A percentile compares a stretch with the other conserved stretches of the same genome.
phyloP scores from a whole-genome alignment of 2,329 filamentous ascomycete species.

The Fusarium sp. region DNA sequence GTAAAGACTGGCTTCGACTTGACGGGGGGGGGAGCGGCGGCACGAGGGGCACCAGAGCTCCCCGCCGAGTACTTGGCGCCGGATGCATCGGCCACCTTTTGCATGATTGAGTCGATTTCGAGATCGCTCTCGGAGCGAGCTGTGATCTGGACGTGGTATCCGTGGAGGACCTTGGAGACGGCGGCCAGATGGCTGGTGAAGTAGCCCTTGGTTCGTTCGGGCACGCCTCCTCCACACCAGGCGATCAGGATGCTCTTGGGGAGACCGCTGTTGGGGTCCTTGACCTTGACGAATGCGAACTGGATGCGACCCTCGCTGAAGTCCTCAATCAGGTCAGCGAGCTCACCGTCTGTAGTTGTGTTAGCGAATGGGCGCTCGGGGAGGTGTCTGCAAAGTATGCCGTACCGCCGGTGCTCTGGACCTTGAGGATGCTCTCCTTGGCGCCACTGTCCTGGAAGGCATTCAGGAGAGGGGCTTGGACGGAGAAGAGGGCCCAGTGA shows the following conservation, averaged over 20 bases:
- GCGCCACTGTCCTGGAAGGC: slow-evolving; percentile 87
- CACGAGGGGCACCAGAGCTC: slow-evolving; percentile 63
- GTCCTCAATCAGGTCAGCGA: slow-evolving; percentile 90
- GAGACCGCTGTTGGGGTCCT: slow-evolving; percentile 88
- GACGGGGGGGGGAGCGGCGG: slow-evolving; percentile 72
- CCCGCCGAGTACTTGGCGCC: slow-evolving; percentile 91
- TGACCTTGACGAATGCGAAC: slow-evolving; percentile 96
- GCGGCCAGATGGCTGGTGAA: slow-evolving; percentile 94
- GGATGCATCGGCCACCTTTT: slow-evolving; percentile 94
- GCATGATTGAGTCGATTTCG: slow-evolving; percentile 85
- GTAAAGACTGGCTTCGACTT: slow-evolving; percentile 94
- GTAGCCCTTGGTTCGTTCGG: slow-evolving; percentile 98
- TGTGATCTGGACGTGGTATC: slow-evolving; percentile 97
- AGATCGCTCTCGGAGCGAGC: slow-evolving; percentile 92
- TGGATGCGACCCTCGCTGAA: slow-evolving; percentile 97
- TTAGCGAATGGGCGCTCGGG: slow-evolving; percentile 26
- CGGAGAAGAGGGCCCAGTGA: slow-evolving; percentile 94
- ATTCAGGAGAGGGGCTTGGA: slow-evolving; percentile 90
- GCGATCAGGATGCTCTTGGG: slow-evolving; percentile 94
- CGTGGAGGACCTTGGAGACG: slow-evolving; percentile 91
- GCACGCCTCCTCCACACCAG: slow-evolving; percentile 97
- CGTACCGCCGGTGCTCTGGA: slow-evolving; percentile 88
- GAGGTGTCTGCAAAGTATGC: not conserved
- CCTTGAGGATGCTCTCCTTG: slow-evolving; percentile 96
- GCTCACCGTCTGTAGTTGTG: slow-evolving; percentile 78